A percentile compares a stretch with the other conserved stretches of the same genome.
phyloP scores from a whole-genome alignment of 208 protist species.

The Trypanosoma brucei region DNA sequence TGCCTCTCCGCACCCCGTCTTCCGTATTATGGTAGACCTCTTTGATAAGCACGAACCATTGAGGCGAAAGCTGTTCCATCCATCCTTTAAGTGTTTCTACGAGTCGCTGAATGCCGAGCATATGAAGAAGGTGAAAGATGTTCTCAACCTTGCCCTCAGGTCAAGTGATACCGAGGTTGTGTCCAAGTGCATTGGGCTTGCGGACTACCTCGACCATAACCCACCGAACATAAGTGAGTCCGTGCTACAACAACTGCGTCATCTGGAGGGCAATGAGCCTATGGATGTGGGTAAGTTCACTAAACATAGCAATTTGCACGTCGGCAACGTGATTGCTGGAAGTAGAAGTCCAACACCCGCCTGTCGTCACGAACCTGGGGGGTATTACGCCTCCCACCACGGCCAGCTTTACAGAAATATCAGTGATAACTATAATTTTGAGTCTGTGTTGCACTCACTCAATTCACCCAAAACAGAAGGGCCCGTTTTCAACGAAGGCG shows the following conservation, averaged over 20 bases:
- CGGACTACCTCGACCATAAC: slow-evolving; percentile 90
- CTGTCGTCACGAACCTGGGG: not conserved
- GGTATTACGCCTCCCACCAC: not conserved
- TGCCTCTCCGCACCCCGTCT: slow-evolving; percentile 79
- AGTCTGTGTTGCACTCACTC: slow-evolving; percentile 23
- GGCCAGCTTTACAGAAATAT: not conserved
- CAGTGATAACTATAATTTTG: slow-evolving; percentile 30
- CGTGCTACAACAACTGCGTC: slow-evolving; percentile 62
- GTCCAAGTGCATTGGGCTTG: slow-evolving; percentile 76
- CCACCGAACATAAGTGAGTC: slow-evolving; percentile 62
- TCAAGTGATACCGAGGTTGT: slow-evolving; percentile 78
- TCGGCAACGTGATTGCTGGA: no score
- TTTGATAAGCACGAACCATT: slow-evolving; percentile 90
- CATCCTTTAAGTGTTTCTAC: slow-evolving; percentile 88
- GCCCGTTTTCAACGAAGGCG: not conserved
- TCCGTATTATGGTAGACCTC: slow-evolving; percentile 88
- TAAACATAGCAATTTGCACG: slow-evolving; percentile 11
- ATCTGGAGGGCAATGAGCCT: slow-evolving; percentile 39
- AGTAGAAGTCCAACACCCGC: not conserved
- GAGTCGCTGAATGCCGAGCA: slow-evolving; percentile 80
- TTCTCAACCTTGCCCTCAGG: slow-evolving; percentile 77
- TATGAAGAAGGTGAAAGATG: slow-evolving; percentile 82
- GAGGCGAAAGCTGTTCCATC: slow-evolving; percentile 82
- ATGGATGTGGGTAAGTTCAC: not conserved
- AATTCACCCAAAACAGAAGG: not conserved